Conservation (phyloP, 441 rosid species). For the Syzygium malaccense region DNA sequence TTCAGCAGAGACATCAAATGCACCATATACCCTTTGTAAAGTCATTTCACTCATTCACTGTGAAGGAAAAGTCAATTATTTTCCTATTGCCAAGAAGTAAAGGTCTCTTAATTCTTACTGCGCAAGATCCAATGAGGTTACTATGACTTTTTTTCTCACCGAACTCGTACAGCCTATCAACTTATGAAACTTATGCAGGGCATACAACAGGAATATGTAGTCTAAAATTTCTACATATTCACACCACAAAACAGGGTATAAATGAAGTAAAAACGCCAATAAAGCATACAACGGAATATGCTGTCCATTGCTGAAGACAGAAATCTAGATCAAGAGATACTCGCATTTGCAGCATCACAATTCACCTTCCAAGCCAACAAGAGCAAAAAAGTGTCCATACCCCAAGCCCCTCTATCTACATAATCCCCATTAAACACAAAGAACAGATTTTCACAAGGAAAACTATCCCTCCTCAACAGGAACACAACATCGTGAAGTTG, state of each 20-base stretch:
- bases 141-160: too few species aligned
- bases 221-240: too few species aligned
- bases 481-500: constrained; percentile 81
- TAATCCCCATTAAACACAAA: constrained; percentile 92
- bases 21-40: too few species aligned
- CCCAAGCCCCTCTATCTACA: constrained; percentile 98
- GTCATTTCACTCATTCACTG: too few species aligned
- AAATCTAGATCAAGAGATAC: not conserved
- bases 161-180: too few species aligned
- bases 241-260: not conserved
- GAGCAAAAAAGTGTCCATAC: constrained; percentile 51
- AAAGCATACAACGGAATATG: not conserved
- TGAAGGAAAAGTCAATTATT: too few species aligned
- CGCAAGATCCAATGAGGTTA: too few species aligned
- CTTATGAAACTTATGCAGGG: too few species aligned
- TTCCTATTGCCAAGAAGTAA: too few species aligned
- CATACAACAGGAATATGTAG: too few species aligned
- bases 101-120: too few species aligned
- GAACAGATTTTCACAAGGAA: constrained; percentile 50
- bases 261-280: not conserved
- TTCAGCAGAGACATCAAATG: not conserved
- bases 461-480: constrained; percentile 53
- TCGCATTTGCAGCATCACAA: not conserved
- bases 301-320: not conserved
- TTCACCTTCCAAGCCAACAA: constrained; percentile 61